Percentiles rank a stretch among this genome's conserved stretches.
Conservation (phyloP, 2,329 filamentous ascomycete genomes). For the Xylariaceae sp. region DNA sequence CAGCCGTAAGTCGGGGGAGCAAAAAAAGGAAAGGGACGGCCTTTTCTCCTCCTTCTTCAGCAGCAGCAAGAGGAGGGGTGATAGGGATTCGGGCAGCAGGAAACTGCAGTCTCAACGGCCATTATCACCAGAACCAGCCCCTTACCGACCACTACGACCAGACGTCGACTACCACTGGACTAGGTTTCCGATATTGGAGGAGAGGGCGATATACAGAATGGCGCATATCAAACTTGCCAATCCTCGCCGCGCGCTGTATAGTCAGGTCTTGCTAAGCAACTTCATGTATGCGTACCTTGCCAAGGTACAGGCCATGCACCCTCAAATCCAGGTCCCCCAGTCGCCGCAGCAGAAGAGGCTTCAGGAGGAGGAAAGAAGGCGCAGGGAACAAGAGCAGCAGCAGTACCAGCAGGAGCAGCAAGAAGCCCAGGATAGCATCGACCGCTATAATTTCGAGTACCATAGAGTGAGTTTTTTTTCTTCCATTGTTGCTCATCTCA, state of each 20-base stretch:
- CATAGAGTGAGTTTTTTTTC: slow-evolving; percentile 43
- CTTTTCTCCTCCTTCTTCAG: slow-evolving; percentile 94
- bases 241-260: slow-evolving; percentile 82
- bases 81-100: slow-evolving; percentile 67
- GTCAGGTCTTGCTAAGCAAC: slow-evolving; percentile 93
- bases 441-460: slow-evolving; percentile 50
- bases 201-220: slow-evolving; percentile 96
- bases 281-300: slow-evolving; percentile 99
- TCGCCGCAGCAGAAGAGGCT: slow-evolving; percentile 67
- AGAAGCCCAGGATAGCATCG: slow-evolving; percentile 38
- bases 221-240: slow-evolving; percentile 99
- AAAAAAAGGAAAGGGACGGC: slow-evolving; percentile 88
- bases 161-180: slow-evolving; percentile 97
- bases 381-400: slow-evolving; percentile 45
- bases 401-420: slow-evolving; percentile 44
- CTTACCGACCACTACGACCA: slow-evolving; percentile 65
- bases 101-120: slow-evolving; percentile 67
- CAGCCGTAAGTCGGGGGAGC: slow-evolving; percentile 63
- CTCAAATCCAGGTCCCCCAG: slow-evolving; percentile 84
- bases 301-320: slow-evolving; percentile 98
- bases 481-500: too few species aligned
- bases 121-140: slow-evolving; percentile 73
- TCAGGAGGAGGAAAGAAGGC: slow-evolving; percentile 44
- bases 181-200: slow-evolving; percentile 88
- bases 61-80: slow-evolving; percentile 79